Base-by-base conservation (phyloP, 2,329 filamentous ascomycete species). In the Geosmithia flava region DNA sequence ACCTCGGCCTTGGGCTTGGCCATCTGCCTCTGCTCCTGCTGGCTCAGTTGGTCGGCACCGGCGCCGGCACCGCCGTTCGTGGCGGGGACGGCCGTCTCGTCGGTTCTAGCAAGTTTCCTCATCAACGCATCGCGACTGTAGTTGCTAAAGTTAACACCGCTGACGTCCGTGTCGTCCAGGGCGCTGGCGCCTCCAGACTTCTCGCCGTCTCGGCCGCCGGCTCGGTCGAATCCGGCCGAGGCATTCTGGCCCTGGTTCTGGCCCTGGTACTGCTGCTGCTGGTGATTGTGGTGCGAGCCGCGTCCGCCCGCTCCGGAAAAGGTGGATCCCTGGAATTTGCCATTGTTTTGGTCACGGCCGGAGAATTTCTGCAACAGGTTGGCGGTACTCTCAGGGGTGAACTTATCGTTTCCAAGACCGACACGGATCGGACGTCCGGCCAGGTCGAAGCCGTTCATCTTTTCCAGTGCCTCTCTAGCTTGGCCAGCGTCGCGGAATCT, bases 321-420 rank as follows among this genome's bases (percentile, higher is more conserved):
- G 47, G 85, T 81, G 53, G 90, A 96, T 63, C 88, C 88, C 72
- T 95, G 88, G 66, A 83, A 93, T 37, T 37, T 37, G 33, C 33
- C 33, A 16, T 47, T 44, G 27, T 48, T 78, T 68, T 76, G 76
- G 68, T 80, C 82, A 67, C 86, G 83, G 63, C 85, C 84, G 66
- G 88, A 85, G 74, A 95, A 94, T 69, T 88, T 88, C 72, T 94
- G 88, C 62, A 95, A 74, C 64, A 95, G 80, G 70, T 87, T 90
- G 66, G 88, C 85, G 68, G 88, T 95, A 68, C 89, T 93, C 72
- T 97, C 93, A 62, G 90, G 86, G 69, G 90, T 97, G 71, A 97
- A 97, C 80, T 97, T 97, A 86, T 98, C 93, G 74, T 96, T 98
- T 69, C 93, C 93, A 72, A 98, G 87, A 68, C 93, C 93, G 67